phyloP scores from a whole-genome alignment of 1,139 yeast species.

The Taphrina populina region DNA sequence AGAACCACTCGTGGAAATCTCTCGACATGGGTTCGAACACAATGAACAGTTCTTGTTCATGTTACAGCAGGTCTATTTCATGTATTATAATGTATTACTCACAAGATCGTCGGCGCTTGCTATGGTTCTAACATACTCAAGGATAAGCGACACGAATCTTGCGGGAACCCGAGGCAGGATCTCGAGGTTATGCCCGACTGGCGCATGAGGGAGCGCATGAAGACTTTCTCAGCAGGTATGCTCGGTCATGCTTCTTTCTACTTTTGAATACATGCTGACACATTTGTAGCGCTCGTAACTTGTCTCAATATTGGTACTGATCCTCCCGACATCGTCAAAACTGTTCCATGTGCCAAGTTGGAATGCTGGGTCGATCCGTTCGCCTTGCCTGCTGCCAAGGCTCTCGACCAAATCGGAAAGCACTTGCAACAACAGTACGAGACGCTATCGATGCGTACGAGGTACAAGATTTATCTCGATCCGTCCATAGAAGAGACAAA shows the following conservation, averaged over 20 bases:
- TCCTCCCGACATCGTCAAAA: constrained; percentile 93
- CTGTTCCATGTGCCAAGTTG: constrained; percentile 87
- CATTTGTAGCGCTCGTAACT: constrained; percentile 63
- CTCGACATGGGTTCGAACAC: constrained; percentile 76
- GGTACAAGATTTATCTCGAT: constrained; percentile 86
- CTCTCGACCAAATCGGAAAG: constrained; percentile 88
- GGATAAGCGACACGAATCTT: constrained; percentile 87
- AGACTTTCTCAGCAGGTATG: constrained; percentile 75
- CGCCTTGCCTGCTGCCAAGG: constrained; percentile 80
- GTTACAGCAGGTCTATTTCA: constrained; percentile 66
- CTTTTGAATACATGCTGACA: neutral
- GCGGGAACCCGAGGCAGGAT: constrained; percentile 72
- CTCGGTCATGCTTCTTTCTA: neutral
- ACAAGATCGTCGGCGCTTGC: neutral
- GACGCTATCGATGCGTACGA: constrained; percentile 77
- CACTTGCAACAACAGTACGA: constrained; percentile 85
- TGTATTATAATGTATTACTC: constrained; percentile 61
- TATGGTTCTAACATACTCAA: constrained; percentile 40
- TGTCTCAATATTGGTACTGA: constrained; percentile 93
- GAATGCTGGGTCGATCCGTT: constrained; percentile 96
- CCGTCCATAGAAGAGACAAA: constrained; percentile 96
- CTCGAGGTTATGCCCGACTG: constrained; percentile 58
- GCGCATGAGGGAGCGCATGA: constrained; percentile 89
- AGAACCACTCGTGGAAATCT: constrained; percentile 12
- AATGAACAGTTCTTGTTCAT: constrained; percentile 67